These are phyloP conservation scores for Fraxinus paxiana DNA, from an alignment of 305 asterid species.

Conservation along the genomic window DNA sequence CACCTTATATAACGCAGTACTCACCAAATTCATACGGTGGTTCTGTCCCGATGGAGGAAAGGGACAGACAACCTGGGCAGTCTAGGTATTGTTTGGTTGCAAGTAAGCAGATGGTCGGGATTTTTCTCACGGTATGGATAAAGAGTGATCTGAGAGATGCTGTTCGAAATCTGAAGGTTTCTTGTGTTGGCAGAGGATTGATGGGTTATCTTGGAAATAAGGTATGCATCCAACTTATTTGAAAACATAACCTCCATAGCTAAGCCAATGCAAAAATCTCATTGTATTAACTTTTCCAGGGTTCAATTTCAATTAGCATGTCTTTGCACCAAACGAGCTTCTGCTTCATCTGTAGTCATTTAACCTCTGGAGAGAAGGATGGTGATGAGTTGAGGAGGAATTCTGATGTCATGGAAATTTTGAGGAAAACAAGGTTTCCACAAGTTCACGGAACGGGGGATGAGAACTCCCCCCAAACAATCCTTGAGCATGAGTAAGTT, in stretches of 20 bases:
- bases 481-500: slow-evolving; percentile 89
- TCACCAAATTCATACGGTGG: slow-evolving; percentile 51
- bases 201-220: slow-evolving; percentile 99
- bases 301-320: slow-evolving; percentile 98
- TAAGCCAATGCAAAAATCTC: slow-evolving; percentile 13
- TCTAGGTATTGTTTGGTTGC: slow-evolving; percentile 85
- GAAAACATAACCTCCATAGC: slow-evolving; percentile 4
- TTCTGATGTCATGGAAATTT: slow-evolving; percentile 91
- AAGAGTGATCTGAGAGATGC: slow-evolving; percentile 71
- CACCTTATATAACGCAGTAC: slow-evolving; percentile 40
- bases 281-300: slow-evolving; percentile 47
- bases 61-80: slow-evolving; percentile 46
- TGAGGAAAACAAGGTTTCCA: slow-evolving; percentile 91
- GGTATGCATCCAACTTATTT: slow-evolving; percentile 37
- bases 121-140: slow-evolving; percentile 85
- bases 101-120: slow-evolving; percentile 98
- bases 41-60: slow-evolving; percentile 44
- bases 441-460: slow-evolving; percentile 61
- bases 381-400: slow-evolving; percentile 89
- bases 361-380: slow-evolving; percentile 93
- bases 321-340: slow-evolving; percentile 96
- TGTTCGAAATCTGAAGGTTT: slow-evolving; percentile 73
- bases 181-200: slow-evolving; percentile 95
- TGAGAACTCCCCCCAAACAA: slow-evolving; percentile 81
- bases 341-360: slow-evolving; percentile 92